Evolutionary conservation across 2,329 filamentous ascomycete genomes (phyloP), one percentile per base, ranked within the genome.

Genomic region (Apiospora sp.): DNA sequence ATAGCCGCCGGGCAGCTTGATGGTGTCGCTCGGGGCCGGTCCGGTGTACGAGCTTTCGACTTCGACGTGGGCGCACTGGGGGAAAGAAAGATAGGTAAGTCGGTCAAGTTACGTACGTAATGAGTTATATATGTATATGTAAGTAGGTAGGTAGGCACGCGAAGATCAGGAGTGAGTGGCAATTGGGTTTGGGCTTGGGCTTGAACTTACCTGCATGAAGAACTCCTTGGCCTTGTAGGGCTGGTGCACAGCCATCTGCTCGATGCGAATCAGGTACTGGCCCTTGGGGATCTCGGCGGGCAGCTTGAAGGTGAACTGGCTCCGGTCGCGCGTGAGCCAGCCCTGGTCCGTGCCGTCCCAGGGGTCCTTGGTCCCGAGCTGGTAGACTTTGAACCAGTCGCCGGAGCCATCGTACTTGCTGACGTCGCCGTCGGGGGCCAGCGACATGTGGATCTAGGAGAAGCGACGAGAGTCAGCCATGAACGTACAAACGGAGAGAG

Each of bases 181-280:
- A 6, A 8, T 12, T 51, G 12, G 6, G 19, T n/a, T 10, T n/a
- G 8, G 46, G 10, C 7, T 10, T n/a, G 8, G 46, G 10, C 7
- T 19, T 8, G 5, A 5, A 34, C 58, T 5, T 41, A 64, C 58
- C 34, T 64, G 58, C 58, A 64, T 44, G 67, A 46, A 68, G 67
- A 68, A 68, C 67, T 68, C 5, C 67, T 68, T 68, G 41, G 41
- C 43, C 67, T 68, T 68, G 43, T 68, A 68, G 67, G 67, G 67
- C 67, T 6, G 67, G 67, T 68, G 67, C 27, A 68, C 67, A 5
- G 67, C 67, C 67, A 68, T 44, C 27, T 68, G 67, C 67, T 68
- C 67, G 67, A 68, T 68, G 44, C 67, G 67, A 41, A 68, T 68
- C 13, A 68, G 67, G 44, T 68, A 68, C 67, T 68, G 67, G 41